phyloP scores from a whole-genome alignment of 148 eudicot genomes.

The Rhododendron williamsianum region DNA sequence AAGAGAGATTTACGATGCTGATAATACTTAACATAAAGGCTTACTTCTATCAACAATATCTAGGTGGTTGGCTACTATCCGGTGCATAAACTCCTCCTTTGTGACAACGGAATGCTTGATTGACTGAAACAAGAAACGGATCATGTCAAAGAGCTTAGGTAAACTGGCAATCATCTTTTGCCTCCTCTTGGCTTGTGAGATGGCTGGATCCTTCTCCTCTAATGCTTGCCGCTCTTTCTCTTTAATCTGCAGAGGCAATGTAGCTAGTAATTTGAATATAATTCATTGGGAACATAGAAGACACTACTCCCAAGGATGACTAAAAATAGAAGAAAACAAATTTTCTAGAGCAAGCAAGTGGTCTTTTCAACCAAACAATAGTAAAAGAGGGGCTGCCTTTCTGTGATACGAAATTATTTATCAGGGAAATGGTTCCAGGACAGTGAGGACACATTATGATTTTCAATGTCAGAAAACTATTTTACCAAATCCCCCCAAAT shows the following conservation, averaged over 20 bases:
- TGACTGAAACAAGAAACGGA: too few relatives aligned
- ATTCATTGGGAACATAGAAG: too few relatives aligned
- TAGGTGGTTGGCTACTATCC: too few relatives aligned
- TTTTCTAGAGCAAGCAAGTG: background rate
- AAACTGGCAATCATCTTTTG: too few relatives aligned
- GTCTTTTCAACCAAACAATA: background rate
- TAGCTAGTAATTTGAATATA: background rate
- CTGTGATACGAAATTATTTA: background rate
- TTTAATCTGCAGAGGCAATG: constrained; percentile 42
- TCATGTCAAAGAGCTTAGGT: too few relatives aligned
- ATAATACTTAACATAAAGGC: too few relatives aligned
- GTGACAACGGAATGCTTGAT: too few relatives aligned
- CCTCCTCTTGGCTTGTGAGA: constrained; percentile 48
- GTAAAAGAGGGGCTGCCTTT: background rate
- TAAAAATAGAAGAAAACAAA: background rate
- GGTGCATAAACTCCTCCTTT: too few relatives aligned
- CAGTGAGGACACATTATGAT: background rate
- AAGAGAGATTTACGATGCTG: too few relatives aligned
- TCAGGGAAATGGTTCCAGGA: background rate
- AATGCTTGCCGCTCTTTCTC: constrained; percentile 54
- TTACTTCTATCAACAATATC: too few relatives aligned
- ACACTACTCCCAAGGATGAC: background rate
- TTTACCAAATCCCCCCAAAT: background rate
- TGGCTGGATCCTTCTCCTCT: constrained; percentile 61
- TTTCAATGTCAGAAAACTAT: background rate